Conservation (phyloP, 768 basidiomycete species). For the Suillus luteus region DNA sequence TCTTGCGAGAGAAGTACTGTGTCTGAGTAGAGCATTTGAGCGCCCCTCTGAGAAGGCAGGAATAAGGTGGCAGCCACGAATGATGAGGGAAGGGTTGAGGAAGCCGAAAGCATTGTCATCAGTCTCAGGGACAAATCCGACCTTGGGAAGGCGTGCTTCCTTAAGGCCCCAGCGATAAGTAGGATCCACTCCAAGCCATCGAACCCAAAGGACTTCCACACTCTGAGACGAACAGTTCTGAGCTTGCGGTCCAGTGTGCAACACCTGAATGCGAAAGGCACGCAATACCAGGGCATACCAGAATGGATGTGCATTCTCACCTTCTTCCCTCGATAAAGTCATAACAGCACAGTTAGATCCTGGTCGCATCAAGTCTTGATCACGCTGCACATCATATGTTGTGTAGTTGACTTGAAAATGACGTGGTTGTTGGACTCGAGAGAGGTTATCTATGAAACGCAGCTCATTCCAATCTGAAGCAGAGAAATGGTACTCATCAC, state of each 20-base stretch:
- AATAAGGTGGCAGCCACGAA: constrained; percentile 27
- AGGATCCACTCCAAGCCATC: constrained; percentile 22
- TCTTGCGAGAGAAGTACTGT: constrained; percentile 8
- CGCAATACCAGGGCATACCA: constrained; percentile 27
- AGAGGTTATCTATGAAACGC: constrained; percentile 19
- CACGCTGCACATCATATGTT: constrained; percentile 21
- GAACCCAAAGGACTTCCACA: constrained; percentile 26
- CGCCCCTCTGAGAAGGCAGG: constrained; percentile 25
- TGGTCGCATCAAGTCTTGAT: constrained; percentile 24
- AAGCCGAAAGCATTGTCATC: constrained; percentile 24
- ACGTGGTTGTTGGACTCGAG: neutral
- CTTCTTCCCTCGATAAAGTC: constrained; percentile 21
- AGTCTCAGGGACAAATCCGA: constrained; percentile 23
- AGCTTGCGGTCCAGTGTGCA: constrained; percentile 7
- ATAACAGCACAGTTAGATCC: constrained; percentile 22
- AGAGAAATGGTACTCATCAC: constrained; percentile 17
- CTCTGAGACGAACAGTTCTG: constrained; percentile 10
- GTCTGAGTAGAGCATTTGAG: constrained; percentile 14
- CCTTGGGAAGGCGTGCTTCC: constrained; percentile 19
- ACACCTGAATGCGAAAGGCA: constrained; percentile 23
- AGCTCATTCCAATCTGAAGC: constrained; percentile 9
- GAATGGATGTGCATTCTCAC: constrained; percentile 18
- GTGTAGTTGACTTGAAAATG: constrained; percentile 21
- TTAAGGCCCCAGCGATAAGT: constrained; percentile 16
- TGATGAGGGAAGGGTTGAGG: constrained; percentile 22